Percentiles rank a stretch among this genome's conserved stretches.
phyloP scores from a whole-genome alignment of 2,329 filamentous ascomycete species.

The Lizonia empirigonia region DNA sequence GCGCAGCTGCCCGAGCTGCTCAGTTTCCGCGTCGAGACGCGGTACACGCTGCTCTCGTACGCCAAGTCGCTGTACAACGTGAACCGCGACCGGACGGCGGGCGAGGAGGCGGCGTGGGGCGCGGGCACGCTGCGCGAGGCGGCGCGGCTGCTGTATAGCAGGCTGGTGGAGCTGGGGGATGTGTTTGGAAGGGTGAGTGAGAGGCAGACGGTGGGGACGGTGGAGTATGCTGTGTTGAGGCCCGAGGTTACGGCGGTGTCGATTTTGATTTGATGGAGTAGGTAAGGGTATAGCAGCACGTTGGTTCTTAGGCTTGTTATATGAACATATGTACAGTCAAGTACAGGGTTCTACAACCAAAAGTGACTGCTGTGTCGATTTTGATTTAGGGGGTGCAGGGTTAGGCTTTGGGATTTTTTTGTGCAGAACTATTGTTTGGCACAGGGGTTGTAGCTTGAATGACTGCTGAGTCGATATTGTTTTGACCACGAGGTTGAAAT shows the following conservation, averaged over 20 bases:
- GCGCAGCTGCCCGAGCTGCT: constrained; percentile 15
- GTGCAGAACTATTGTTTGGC: too few relatives aligned
- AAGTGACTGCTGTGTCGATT: constrained; percentile 15
- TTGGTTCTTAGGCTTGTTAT: too few relatives aligned
- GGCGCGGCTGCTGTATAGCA: constrained; percentile 12
- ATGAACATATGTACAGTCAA: too few relatives aligned
- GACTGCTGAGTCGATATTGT: too few relatives aligned
- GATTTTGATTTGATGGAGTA: constrained; percentile 16
- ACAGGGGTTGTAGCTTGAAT: too few relatives aligned
- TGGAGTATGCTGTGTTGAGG: constrained; percentile 14
- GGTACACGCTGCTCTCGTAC: constrained; percentile 14
- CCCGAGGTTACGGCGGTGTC: constrained; percentile 14
- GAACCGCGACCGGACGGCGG: constrained; percentile 8
- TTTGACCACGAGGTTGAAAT: too few relatives aligned
- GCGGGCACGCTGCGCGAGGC: constrained; percentile 7
- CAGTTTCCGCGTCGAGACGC: constrained; percentile 12
- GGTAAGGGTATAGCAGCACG: not conserved
- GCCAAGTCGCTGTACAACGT: constrained; percentile 17
- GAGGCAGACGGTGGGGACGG: constrained; percentile 12
- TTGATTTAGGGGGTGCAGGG: constrained; percentile 4
- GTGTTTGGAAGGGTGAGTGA: constrained; percentile 9
- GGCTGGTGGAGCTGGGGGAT: constrained; percentile 7
- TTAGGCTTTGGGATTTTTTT: not conserved
- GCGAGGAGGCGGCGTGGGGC: constrained; percentile 6
- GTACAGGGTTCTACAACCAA: constrained; percentile 13